Base-by-base conservation (phyloP, 129 eudicot genomes). In the Logfia minima region DNA sequence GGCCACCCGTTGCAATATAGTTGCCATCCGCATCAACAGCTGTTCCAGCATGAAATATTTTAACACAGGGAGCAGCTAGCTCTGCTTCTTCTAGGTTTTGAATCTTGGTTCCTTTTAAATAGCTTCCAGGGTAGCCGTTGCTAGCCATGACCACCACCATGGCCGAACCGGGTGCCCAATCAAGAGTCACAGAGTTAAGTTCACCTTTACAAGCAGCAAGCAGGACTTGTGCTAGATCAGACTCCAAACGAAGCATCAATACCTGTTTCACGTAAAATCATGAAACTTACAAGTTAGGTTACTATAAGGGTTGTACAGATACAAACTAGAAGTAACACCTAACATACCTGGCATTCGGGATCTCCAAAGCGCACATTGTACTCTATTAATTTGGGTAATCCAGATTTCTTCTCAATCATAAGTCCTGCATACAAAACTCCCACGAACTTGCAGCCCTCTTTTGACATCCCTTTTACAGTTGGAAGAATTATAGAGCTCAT, bases 111-210 rank as follows among this genome's bases (percentile, higher is more conserved):
- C 98, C 98, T 77, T 88, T 93, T 19, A 64, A 23, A 31, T 90
- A 93, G 87, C 75, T 86, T 72, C 95, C 96, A 26, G 98, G 98
- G 84, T 93, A 93, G 66, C 98, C 98, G 2, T 93, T 85, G 75
- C 98, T 93, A 5, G 98, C 98, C 98, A 93, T 90, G n/a, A 93
- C 98, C 64, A 93, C 98, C 23, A 93, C 95, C 96, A 90, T 90
- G 68, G 98, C 96, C 52, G 96, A 90, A 18, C 96, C 98, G 7
- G 89, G 86, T 28, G 98, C 87, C 98, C 98, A 93, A 1, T 85
- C 82, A 10, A 93, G 84, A 52, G 91, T 81, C 71, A 88, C 85
- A 1, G 83, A 72, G 61, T 65, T 73, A 16, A 93, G 87, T 72
- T 90, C 87, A 10, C 98, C 98, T 67, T 73, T 88, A 79, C 92